phyloP scores from a whole-genome alignment of 257 asterid genomes.

The Capsicum chinense region DNA sequence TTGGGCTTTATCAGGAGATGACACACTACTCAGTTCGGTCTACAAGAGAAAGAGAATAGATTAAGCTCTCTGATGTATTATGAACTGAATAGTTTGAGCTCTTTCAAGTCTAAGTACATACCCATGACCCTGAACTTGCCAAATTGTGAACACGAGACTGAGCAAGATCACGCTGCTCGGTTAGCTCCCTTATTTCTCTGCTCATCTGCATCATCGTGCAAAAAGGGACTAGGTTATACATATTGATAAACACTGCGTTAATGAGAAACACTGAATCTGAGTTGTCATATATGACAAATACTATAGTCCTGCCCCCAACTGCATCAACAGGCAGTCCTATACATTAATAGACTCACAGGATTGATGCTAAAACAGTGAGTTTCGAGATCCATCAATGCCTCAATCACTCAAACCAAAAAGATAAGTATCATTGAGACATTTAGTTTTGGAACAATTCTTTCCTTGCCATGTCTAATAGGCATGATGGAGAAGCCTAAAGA shows the following conservation, averaged over 20 bases:
- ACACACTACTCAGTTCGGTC: constrained; percentile 48
- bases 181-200: constrained; percentile 35
- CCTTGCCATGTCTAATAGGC: not conserved
- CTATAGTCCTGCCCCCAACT: not conserved
- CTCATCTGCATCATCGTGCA: constrained; percentile 27
- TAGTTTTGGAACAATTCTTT: not conserved
- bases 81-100: constrained; percentile 12
- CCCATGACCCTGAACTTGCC: constrained; percentile 63
- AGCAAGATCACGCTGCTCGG: constrained; percentile 32
- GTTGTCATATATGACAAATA: not conserved
- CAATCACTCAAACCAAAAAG: not conserved
- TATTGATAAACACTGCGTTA: not conserved
- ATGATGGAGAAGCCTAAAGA: constrained; percentile 12
- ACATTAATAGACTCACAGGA: not conserved
- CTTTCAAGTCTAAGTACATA: constrained; percentile 29
- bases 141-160: constrained; percentile 56
- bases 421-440: not conserved
- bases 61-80: constrained; percentile 11
- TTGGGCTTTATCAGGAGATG: constrained; percentile 47
- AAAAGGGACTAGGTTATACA: constrained; percentile 16
- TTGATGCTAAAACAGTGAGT: not conserved
- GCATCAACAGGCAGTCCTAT: not conserved
- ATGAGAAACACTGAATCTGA: not conserved
- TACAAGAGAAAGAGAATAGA: constrained; percentile 34
- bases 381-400: constrained; percentile 14